Conservation (phyloP, 2,329 filamentous ascomycete species). For the Curvularia hawaiiensis region DNA sequence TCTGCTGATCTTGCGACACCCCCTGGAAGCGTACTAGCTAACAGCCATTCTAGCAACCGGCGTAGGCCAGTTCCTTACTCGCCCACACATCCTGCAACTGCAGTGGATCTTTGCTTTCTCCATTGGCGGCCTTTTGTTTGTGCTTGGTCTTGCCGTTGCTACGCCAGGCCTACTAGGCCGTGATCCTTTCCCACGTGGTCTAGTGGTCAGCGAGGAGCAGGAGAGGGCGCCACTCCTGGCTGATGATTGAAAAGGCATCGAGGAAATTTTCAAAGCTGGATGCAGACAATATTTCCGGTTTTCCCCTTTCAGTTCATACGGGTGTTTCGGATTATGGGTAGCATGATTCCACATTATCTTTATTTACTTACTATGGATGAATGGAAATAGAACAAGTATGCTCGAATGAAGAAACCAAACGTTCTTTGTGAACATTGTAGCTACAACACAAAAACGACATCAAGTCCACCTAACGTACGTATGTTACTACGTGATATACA, state of each 20-base stretch:
- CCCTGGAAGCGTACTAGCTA: too few species aligned
- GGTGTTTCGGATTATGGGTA: neutral
- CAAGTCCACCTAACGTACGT: neutral
- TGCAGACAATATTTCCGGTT: too few species aligned
- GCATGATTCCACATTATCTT: too few species aligned
- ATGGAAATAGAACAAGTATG: neutral
- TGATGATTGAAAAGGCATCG: conserved; percentile 16
- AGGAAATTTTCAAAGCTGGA: neutral
- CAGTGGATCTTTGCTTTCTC: conserved; percentile 94
- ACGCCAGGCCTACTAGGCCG: conserved; percentile 67
- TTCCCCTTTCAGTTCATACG: neutral
- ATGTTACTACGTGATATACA: conserved; percentile 8
- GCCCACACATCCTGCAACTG: conserved; percentile 74
- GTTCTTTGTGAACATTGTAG: neutral
- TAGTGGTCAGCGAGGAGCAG: conserved; percentile 55
- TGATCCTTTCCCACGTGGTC: conserved; percentile 57
- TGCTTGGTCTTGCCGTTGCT: conserved; percentile 68
- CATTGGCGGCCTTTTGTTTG: conserved; percentile 77
- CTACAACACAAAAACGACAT: neutral
- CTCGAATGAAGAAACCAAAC: neutral
- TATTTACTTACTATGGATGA: neutral
- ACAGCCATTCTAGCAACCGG: conserved; percentile 63
- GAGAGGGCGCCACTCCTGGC: conserved; percentile 61
- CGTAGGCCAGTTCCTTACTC: conserved; percentile 74
- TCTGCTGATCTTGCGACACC: too few species aligned